Evolutionary conservation across 2,329 filamentous ascomycete genomes (phyloP).

Genomic region (Hymenoscyphus salicellus): DNA sequence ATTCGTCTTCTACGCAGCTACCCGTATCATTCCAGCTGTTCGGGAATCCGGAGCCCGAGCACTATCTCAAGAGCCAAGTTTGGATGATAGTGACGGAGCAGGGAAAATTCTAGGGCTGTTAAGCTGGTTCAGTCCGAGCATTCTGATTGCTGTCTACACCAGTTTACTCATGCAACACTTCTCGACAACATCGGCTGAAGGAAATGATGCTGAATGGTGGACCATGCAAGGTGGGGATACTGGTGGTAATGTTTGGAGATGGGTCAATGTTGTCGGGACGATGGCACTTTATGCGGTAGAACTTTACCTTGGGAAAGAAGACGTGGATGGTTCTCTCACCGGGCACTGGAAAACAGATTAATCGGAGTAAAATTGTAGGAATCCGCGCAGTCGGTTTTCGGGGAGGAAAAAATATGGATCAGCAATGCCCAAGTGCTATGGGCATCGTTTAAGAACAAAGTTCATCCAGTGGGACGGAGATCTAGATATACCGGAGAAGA

Average conservation of each 20-base stretch:
- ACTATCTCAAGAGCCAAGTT: slow-evolving; percentile 76
- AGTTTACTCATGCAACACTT: slow-evolving; percentile 95
- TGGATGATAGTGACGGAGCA: slow-evolving; percentile 82
- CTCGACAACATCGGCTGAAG: slow-evolving; percentile 64
- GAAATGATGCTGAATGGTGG: slow-evolving; percentile 71
- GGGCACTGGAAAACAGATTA: slow-evolving; percentile 93
- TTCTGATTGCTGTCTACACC: slow-evolving; percentile 93
- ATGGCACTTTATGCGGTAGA: slow-evolving; percentile 90
- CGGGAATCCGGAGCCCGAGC: slow-evolving; percentile 80
- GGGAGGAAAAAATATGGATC: neutral
- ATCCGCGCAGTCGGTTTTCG: neutral
- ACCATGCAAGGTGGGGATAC: slow-evolving; percentile 77
- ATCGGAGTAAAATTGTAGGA: slow-evolving; percentile 34
- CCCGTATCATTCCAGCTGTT: slow-evolving; percentile 91
- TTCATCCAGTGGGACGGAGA: neutral
- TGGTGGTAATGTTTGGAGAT: slow-evolving; percentile 85
- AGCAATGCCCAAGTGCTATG: neutral
- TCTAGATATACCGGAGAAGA: slow-evolving; percentile 8
- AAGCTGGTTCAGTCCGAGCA: slow-evolving; percentile 91
- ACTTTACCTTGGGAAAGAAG: slow-evolving; percentile 79
- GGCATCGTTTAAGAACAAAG: neutral
- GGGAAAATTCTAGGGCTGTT: slow-evolving; percentile 77
- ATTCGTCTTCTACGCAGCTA: slow-evolving; percentile 92
- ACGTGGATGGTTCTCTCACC: slow-evolving; percentile 68
- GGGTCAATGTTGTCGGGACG: slow-evolving; percentile 86